phyloP scores from a whole-genome alignment of 352 stramenopile genomes.

The Globisporangium takayamanum region DNA sequence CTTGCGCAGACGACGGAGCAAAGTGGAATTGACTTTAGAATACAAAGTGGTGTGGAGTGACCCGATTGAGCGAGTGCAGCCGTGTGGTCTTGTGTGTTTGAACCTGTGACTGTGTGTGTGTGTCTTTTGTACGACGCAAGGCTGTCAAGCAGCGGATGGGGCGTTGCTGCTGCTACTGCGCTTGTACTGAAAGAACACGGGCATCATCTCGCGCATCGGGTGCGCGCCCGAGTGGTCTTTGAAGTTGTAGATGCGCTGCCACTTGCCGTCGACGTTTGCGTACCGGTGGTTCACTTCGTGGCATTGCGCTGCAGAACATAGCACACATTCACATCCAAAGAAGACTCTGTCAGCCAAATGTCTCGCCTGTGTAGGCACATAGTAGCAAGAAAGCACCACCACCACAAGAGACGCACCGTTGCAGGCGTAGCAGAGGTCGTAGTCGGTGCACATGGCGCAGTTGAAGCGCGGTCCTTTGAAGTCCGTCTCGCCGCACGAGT shows the following conservation, averaged over 20 bases:
- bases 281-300: slow-evolving; percentile 66
- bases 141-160: too few species aligned
- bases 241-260: slow-evolving; percentile 72
- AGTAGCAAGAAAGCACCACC: neutral
- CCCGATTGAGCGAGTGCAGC: too few species aligned
- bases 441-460: slow-evolving; percentile 69
- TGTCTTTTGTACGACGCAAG: too few species aligned
- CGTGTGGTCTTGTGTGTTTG: too few species aligned
- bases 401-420: slow-evolving; percentile 29
- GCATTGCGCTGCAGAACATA: slow-evolving; percentile 32
- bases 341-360: neutral
- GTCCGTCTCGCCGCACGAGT: slow-evolving; percentile 74
- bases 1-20: too few species aligned
- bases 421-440: slow-evolving; percentile 61
- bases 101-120: neutral
- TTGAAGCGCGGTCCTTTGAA: slow-evolving; percentile 73
- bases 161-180: neutral
- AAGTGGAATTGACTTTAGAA: too few species aligned
- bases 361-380: too few species aligned
- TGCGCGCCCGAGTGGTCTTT: slow-evolving; percentile 53
- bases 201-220: slow-evolving; percentile 61
- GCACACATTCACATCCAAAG: neutral
- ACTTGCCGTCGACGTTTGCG: slow-evolving; percentile 78
- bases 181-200: slow-evolving; percentile 57
- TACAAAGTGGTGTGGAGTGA: too few species aligned